A percentile compares a stretch with the other conserved stretches of the same genome.
phyloP scores from a whole-genome alignment of 140 eudicot species.

The Cichorium intybus region DNA sequence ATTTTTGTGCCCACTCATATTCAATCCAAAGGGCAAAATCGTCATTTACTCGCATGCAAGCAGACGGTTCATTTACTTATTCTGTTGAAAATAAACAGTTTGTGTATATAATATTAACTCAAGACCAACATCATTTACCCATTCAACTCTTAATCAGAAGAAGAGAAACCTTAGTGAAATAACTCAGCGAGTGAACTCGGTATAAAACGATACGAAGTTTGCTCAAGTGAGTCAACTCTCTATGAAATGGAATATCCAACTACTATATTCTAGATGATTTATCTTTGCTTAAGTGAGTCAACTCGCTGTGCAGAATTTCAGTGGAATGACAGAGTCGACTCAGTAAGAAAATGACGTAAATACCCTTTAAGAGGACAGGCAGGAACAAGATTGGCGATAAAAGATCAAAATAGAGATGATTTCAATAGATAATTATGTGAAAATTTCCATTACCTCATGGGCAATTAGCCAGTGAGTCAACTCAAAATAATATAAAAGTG shows the following conservation, averaged over 20 bases:
- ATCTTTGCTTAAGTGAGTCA: too few relatives aligned
- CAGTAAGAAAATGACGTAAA: not conserved
- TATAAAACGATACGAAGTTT: too few relatives aligned
- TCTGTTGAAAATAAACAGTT: too few relatives aligned
- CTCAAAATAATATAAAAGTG: constrained; percentile 9
- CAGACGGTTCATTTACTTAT: too few relatives aligned
- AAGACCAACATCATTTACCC: too few relatives aligned
- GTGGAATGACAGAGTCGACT: constrained; percentile 9
- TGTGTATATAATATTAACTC: too few relatives aligned
- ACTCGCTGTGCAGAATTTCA: not conserved
- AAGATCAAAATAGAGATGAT: not conserved
- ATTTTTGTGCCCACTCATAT: not conserved
- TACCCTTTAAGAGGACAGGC: not conserved
- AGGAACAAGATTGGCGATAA: not conserved
- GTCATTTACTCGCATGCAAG: too few relatives aligned
- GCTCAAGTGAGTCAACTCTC: too few relatives aligned
- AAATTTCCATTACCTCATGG: not conserved
- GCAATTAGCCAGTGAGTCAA: constrained; percentile 13
- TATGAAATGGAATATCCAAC: too few relatives aligned
- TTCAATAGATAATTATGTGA: not conserved
- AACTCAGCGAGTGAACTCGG: constrained; percentile 4
- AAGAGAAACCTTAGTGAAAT: not conserved
- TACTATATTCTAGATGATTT: not conserved
- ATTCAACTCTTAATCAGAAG: too few relatives aligned
- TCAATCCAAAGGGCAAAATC: not conserved